Evolutionary conservation across 1,139 yeast genomes (phyloP).

Genomic region (Taiozyma onychis): DNA sequence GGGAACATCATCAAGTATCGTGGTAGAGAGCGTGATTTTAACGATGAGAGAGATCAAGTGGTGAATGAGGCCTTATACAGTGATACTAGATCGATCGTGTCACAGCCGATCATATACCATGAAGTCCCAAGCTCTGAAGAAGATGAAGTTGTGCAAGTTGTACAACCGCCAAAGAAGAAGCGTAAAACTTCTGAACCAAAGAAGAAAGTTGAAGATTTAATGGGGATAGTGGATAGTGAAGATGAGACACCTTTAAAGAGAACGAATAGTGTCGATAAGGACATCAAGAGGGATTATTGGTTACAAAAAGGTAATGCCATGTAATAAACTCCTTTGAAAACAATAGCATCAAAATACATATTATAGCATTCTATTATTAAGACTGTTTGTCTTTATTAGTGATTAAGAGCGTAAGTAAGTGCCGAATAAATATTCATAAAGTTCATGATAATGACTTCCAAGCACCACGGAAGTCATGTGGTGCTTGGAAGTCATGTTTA

Average conservation of each 20-base stretch:
- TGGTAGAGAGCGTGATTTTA: slow-evolving; percentile 75
- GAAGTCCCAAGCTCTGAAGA: slow-evolving; percentile 11
- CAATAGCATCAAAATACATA: no score
- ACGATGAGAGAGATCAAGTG: slow-evolving; percentile 66
- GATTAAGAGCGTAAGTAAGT: background rate
- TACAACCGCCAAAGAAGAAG: slow-evolving; percentile 2
- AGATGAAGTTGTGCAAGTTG: slow-evolving; percentile 9
- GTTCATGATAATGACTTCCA: slow-evolving; percentile 43
- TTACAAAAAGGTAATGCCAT: slow-evolving; percentile 33
- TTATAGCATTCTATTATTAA: background rate
- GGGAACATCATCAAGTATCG: slow-evolving; percentile 76
- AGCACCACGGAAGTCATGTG: slow-evolving; percentile 64
- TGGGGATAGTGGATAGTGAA: slow-evolving; percentile 28
- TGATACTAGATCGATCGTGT: slow-evolving; percentile 10
- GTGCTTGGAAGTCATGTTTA: slow-evolving; percentile 61
- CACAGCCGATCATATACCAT: slow-evolving; percentile 3
- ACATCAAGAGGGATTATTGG: slow-evolving; percentile 40
- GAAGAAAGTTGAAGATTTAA: slow-evolving; percentile 26
- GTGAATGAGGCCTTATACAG: slow-evolving; percentile 51
- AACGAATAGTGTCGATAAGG: slow-evolving; percentile 26
- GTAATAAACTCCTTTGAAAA: background rate
- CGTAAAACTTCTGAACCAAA: slow-evolving; percentile 13
- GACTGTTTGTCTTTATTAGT: background rate
- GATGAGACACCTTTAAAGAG: slow-evolving; percentile 6
- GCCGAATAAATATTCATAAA: background rate